These are phyloP conservation scores for Leccinum ponderosum DNA, from an alignment of 1,284 basidiomycete species.

Conservation along the genomic window DNA sequence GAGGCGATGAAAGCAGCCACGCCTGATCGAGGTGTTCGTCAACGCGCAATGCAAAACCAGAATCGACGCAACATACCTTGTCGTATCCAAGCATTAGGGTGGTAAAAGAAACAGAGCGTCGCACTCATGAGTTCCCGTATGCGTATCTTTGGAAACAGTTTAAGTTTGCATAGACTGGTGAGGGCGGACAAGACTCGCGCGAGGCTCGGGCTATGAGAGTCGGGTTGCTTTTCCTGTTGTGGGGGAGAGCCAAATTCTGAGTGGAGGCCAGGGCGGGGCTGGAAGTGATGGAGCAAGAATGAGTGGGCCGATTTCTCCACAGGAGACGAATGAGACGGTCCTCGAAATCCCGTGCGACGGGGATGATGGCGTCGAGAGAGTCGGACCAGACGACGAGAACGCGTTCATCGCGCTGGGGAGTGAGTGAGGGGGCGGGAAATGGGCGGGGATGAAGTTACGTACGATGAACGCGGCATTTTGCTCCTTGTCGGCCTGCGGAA, in stretches of 20 bases:
- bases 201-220: neutral
- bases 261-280: slow-evolving; percentile 28
- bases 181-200: slow-evolving; percentile 85
- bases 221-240: slow-evolving; percentile 19
- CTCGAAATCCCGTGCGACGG: slow-evolving; percentile 73
- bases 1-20: too few species aligned
- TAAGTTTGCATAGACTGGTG: slow-evolving; percentile 83
- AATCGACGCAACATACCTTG: slow-evolving; percentile 57
- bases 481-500: slow-evolving; percentile 78
- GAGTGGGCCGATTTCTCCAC: slow-evolving; percentile 51
- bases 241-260: slow-evolving; percentile 17
- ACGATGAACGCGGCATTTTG: slow-evolving; percentile 85
- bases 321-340: slow-evolving; percentile 78
- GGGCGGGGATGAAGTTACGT: slow-evolving; percentile 29
- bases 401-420: slow-evolving; percentile 66
- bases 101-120: slow-evolving; percentile 83
- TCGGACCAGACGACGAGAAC: slow-evolving; percentile 81
- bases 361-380: slow-evolving; percentile 67
- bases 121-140: slow-evolving; percentile 93
- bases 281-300: slow-evolving; percentile 16
- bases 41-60: neutral
- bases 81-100: slow-evolving; percentile 96
- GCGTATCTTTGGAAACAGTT: slow-evolving; percentile 87
- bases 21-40: neutral
- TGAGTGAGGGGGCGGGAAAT: neutral